phyloP scores from a whole-genome alignment of 371 early-diverging fungal species.

The Capillidium heterosporum region DNA sequence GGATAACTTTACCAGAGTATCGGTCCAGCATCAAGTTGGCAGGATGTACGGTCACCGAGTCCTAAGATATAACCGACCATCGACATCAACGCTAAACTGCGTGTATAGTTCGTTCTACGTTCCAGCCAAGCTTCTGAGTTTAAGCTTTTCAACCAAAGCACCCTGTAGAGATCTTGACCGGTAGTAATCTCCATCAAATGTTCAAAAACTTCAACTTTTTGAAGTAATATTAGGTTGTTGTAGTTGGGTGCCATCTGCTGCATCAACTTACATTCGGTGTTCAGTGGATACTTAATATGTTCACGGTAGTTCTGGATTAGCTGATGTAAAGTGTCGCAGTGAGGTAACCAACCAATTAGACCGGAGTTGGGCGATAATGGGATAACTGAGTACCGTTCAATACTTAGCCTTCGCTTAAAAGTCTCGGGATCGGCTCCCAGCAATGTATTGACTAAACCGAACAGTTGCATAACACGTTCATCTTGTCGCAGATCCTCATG shows the following conservation, averaged over 20 bases:
- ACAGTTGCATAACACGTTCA: slow-evolving; percentile 97
- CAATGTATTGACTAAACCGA: slow-evolving; percentile 90
- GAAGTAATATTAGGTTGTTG: slow-evolving; percentile 73
- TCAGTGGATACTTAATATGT: slow-evolving; percentile 63
- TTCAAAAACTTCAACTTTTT: slow-evolving; percentile 93
- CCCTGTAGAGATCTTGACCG: slow-evolving; percentile 88
- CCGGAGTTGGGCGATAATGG: slow-evolving; percentile 96
- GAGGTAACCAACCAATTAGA: slow-evolving; percentile 90
- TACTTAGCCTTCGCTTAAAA: slow-evolving; percentile 78
- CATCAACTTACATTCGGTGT: slow-evolving; percentile 89
- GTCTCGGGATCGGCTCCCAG: slow-evolving; percentile 78
- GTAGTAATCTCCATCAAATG: slow-evolving; percentile 83
- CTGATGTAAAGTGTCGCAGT: slow-evolving; percentile 85
- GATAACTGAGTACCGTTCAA: slow-evolving; percentile 82
- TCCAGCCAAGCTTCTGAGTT: slow-evolving; percentile 94
- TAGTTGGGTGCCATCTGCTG: slow-evolving; percentile 89
- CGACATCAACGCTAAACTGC: slow-evolving; percentile 93
- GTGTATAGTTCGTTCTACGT: slow-evolving; percentile 86
- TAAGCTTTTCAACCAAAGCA: slow-evolving; percentile 89
- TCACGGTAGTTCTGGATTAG: slow-evolving; percentile 83
- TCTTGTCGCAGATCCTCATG: slow-evolving; percentile 97
- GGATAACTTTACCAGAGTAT: slow-evolving; percentile 87
- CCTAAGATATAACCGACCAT: slow-evolving; percentile 98
- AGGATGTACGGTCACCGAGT: slow-evolving; percentile 94
- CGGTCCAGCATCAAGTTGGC: slow-evolving; percentile 94